These are phyloP conservation scores for Dictyostelium brefeldianum DNA, from an alignment of 78 protist species.

Conservation along the genomic window DNA sequence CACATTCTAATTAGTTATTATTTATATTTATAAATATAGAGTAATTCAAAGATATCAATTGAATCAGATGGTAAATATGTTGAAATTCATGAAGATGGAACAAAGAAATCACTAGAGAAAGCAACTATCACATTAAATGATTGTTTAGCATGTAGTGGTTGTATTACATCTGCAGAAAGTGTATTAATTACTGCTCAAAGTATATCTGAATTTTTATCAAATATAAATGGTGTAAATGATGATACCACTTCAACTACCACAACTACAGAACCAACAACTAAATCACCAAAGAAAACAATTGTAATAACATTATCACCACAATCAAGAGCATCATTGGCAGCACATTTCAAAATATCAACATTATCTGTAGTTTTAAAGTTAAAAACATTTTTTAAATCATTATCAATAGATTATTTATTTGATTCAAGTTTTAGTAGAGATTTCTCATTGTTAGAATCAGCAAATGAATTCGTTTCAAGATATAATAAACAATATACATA, in stretches of 20 bases:
- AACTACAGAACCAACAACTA: background rate
- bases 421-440: slow-evolving; percentile 87
- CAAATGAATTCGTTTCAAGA: slow-evolving; percentile 83
- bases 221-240: background rate
- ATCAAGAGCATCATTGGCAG: slow-evolving; percentile 92
- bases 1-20: background rate
- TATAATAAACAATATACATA: slow-evolving; percentile 21
- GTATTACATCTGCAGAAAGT: slow-evolving; percentile 98
- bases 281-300: slow-evolving; percentile 10
- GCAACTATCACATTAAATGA: slow-evolving; percentile 93
- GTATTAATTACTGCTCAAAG: slow-evolving; percentile 95
- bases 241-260: background rate
- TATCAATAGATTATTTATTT: slow-evolving; percentile 69
- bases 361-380: slow-evolving; percentile 20
- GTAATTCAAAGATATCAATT: slow-evolving; percentile 27
- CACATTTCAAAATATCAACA: slow-evolving; percentile 59
- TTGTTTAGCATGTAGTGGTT: slow-evolving; percentile 98
- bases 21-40: background rate
- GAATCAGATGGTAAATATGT: slow-evolving; percentile 62
- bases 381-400: slow-evolving; percentile 29
- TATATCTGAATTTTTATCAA: slow-evolving; percentile 70
- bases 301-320: slow-evolving; percentile 93
- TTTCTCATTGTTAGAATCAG: slow-evolving; percentile 85
- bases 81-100: slow-evolving; percentile 79
- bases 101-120: slow-evolving; percentile 34